Evolutionary conservation across 2,329 filamentous ascomycete species (phyloP), one percentile per base, ranked within the genome.

Genomic region (Talaromyces sp.): DNA sequence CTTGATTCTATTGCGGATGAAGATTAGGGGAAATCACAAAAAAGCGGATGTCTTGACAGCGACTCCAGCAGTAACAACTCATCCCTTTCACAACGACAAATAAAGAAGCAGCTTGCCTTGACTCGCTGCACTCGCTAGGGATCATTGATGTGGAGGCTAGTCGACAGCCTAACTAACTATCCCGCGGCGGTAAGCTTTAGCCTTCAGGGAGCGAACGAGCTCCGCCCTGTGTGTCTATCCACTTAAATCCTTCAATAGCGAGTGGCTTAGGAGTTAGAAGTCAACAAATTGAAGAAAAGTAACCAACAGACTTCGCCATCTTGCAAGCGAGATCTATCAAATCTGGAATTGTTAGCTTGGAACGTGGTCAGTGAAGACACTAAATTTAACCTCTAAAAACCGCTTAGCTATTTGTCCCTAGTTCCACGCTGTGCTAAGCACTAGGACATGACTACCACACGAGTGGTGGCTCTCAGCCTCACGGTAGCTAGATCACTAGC

Each of bases 221-320:
- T 39, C 52, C 52, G 52, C 52, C 52, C 37, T 56, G 52, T 11
- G 52, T n/a, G 31, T 16, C 52, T 37, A 33, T 54, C 50, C 27
- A 54, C 16, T 35, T 37, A 10, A 27, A 37, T 10, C n/a, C 24
- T 24, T 37, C 31, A 35, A 35, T 14, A 56, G 33, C 33, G 33
- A 56, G 52, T 56, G 52, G 52, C 52, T 56, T 56, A 22, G 50
- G 37, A 54, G 52, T 22, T 16, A 33, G 50, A 56, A n/a, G 52
- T 39, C 11, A 22, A 37, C 35, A 24, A 7, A 19, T 22, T 6
- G 13, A 35, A 10, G 19, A 33, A 33, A 54, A 14, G 27, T 19
- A 54, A 35, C 50, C 50, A 54, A 54, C 50, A 56, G 24, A 14
- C n/a, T 22, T 56, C 6, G 33, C 33, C 19, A n/a, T 8, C 10